Evolutionary conservation across 2,329 filamentous ascomycete genomes (phyloP), one percentile per base, ranked within the genome.

Genomic region (Cryphonectria nitschkei): DNA sequence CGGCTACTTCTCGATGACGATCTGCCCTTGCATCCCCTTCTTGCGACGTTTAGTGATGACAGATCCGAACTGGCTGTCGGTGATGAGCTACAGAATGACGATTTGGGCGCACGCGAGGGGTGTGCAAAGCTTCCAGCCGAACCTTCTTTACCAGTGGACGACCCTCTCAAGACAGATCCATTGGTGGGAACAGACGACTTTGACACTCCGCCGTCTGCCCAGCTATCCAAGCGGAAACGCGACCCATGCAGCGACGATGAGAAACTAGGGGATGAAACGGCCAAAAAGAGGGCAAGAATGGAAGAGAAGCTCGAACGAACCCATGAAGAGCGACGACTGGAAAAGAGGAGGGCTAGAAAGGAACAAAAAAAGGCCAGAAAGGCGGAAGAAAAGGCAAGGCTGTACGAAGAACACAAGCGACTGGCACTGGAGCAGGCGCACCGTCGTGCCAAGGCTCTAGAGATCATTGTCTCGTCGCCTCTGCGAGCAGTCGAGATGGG

Each of bases 391-490:
- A 13, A 43, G 13, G 60, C 65, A 8, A 32, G 52, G 16, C 32
- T 62, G 9, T 22, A 68, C 39, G 68, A 72, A 32, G 41, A 67
- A 56, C 61, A 63, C 19, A 73, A 73, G 41, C 67, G 61, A 26
- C 19, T 61, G 16, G 71, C 71, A 2, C 46, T 68, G 19, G 71
- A 71, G 34, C 32, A 50, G 41, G 71, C 71, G 1, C 67, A 67
- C 58, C 71, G 69, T 43, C 66, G 69, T 11, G 71, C 69, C 16
- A 58, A 68, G n/a, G 66, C 70, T 9, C 67, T 73, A 41, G 71
- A 73, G 32, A 46, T 68, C 5, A 29, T 67, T 4, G 69, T 73
- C 0, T 68, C 71, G 19, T 73, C 71, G 50, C 71, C 71, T 1
- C 13, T 32, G 26, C 69, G 60, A 50, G 65, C 63, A 50, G 60